Conservation (phyloP, 2,329 filamentous ascomycete species). For the Sporothrix pallida region DNA sequence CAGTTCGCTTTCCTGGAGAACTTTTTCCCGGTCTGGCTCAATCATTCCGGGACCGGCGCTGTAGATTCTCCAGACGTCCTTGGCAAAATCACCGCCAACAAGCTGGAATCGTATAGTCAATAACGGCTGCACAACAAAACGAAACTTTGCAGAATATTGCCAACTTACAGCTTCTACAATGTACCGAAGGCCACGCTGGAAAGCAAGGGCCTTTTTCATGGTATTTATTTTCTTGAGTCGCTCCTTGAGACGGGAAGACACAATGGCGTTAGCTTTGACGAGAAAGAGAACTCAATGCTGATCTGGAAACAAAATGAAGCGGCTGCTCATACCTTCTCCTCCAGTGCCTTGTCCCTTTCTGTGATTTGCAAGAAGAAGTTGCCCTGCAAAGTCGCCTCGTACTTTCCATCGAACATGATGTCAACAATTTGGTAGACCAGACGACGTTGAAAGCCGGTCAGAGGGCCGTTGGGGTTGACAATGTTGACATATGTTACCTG, state of each 20-base stretch:
- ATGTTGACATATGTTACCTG: constrained; percentile 36
- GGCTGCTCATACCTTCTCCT: background rate
- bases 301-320: background rate
- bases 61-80: constrained; percentile 27
- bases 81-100: constrained; percentile 42
- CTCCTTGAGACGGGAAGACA: constrained; percentile 2
- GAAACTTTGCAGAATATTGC: background rate
- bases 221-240: background rate
- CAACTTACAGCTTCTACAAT: constrained; percentile 35
- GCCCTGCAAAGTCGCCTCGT: constrained; percentile 29
- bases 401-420: constrained; percentile 38
- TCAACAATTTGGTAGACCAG: constrained; percentile 42
- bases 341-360: constrained; percentile 28
- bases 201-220: constrained; percentile 31
- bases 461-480: constrained; percentile 37
- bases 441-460: constrained; percentile 42
- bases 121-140: background rate
- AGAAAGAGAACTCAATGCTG: too few relatives aligned
- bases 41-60: background rate
- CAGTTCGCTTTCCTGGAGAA: constrained; percentile 40
- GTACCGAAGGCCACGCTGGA: constrained; percentile 37
- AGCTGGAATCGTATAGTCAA: constrained; percentile 35
- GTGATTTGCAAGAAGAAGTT: constrained; percentile 38
- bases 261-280: too few relatives aligned
- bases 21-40: background rate